A percentile compares a stretch with the other conserved stretches of the same genome.
Evolutionary conservation across 345 rosid species (phyloP).

Genomic region (Heritiera fomes): DNA sequence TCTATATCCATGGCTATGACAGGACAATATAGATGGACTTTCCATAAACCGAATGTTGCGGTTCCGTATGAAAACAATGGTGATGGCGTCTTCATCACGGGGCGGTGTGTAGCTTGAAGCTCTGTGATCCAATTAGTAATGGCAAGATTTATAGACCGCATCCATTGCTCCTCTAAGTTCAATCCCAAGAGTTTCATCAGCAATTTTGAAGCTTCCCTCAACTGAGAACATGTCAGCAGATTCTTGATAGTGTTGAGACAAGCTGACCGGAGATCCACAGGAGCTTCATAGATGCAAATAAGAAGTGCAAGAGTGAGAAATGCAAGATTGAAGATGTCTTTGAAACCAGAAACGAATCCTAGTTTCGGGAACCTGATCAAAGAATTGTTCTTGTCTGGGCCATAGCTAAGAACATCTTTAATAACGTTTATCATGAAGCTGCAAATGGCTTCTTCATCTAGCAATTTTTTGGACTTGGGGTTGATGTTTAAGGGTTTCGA

Average conservation of each 20-base stretch:
- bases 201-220: constrained; percentile 53
- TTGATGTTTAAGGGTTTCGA: constrained; percentile 56
- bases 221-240: constrained; percentile 41
- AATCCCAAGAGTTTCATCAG: constrained; percentile 74
- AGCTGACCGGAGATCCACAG: constrained; percentile 50
- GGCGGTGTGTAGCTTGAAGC: constrained; percentile 34
- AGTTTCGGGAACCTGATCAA: constrained; percentile 48
- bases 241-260: constrained; percentile 60
- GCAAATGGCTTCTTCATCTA: constrained; percentile 44
- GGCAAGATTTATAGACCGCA: constrained; percentile 79
- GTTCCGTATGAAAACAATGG: constrained; percentile 71
- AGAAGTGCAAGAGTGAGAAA: constrained; percentile 65
- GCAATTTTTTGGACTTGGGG: constrained; percentile 29
- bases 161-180: constrained; percentile 86
- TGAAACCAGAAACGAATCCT: constrained; percentile 34
- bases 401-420: constrained; percentile 59
- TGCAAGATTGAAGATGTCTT: constrained; percentile 60
- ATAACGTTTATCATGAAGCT: constrained; percentile 51
- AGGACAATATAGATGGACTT: constrained; percentile 81
- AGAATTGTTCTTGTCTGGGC: constrained; percentile 37
- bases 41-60: constrained; percentile 74
- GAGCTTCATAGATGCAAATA: constrained; percentile 82
- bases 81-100: constrained; percentile 56
- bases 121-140: constrained; percentile 80
- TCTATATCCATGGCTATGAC: constrained; percentile 74